Conservation (phyloP, 2,329 filamentous ascomycete species). For the Leptographium wingfieldii region DNA sequence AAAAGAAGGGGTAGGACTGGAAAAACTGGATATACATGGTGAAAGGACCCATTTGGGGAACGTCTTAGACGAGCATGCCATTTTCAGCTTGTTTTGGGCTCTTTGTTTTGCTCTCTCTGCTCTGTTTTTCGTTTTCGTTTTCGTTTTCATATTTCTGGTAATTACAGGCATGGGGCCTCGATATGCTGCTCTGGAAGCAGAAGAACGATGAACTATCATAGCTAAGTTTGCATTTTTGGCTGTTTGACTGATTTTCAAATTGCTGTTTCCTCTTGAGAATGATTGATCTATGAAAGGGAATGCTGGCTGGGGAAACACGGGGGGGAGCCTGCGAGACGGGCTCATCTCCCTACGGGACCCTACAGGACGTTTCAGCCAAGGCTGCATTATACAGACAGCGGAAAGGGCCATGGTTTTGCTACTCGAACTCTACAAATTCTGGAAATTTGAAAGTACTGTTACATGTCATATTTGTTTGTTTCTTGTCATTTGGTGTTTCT, state of each 20-base stretch:
- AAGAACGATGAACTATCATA: not conserved
- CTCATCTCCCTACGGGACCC: too few species aligned
- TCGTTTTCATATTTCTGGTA: not conserved
- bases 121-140: not conserved
- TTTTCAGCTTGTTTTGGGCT: not conserved
- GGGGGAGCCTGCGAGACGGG: too few species aligned
- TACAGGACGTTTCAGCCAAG: too few species aligned
- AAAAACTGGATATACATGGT: not conserved
- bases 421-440: too few species aligned
- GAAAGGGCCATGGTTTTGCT: too few species aligned
- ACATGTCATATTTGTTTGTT: too few species aligned
- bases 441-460: too few species aligned
- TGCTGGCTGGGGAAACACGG: not conserved
- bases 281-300: not conserved
- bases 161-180: not conserved
- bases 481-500: too few species aligned
- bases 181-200: constrained; percentile 11
- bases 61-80: too few species aligned
- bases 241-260: not conserved
- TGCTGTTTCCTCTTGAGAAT: not conserved
- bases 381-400: too few species aligned
- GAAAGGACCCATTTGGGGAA: not conserved
- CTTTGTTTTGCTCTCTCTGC: not conserved
- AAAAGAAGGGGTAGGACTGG: not conserved
- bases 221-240: not conserved